These are phyloP conservation scores for Seminavis robusta DNA, from an alignment of 108 stramenopile species.

Conservation along the genomic window DNA sequence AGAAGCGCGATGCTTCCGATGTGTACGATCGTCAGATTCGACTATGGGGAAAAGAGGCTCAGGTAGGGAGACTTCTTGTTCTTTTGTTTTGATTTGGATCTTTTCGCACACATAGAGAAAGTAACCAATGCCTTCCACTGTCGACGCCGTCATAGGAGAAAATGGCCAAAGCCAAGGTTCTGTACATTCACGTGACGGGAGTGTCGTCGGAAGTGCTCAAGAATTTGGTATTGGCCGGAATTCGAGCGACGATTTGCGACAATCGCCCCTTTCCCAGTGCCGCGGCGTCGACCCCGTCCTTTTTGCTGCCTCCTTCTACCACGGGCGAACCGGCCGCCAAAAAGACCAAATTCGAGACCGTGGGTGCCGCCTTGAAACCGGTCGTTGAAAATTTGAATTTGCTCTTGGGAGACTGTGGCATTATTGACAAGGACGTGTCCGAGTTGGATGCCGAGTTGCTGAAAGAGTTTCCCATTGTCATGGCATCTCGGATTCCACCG, in stretches of 20 bases:
- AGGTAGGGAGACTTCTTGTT: constrained; percentile 38
- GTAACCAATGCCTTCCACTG: neutral
- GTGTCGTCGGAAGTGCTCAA: constrained; percentile 86
- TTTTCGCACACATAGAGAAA: neutral
- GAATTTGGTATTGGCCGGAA: constrained; percentile 91
- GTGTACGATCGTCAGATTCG: constrained; percentile 96
- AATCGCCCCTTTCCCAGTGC: constrained; percentile 55
- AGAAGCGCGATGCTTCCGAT: constrained; percentile 37
- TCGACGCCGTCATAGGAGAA: constrained; percentile 37
- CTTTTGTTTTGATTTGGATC: neutral
- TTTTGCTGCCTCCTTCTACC: constrained; percentile 21
- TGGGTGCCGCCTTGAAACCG: constrained; percentile 64
- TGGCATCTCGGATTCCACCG: constrained; percentile 55
- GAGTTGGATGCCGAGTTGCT: constrained; percentile 64
- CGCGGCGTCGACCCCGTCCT: constrained; percentile 42
- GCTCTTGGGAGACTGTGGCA: constrained; percentile 75
- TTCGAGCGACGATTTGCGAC: constrained; percentile 82
- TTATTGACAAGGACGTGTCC: constrained; percentile 39
- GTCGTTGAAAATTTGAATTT: constrained; percentile 90
- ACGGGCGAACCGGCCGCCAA: constrained; percentile 16
- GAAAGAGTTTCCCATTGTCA: constrained; percentile 68
- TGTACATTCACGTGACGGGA: constrained; percentile 88
- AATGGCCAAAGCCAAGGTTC: constrained; percentile 82
- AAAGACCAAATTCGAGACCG: constrained; percentile 46
- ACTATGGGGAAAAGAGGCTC: constrained; percentile 94